A percentile compares a stretch with the other conserved stretches of the same genome.
These are phyloP conservation scores for Penicillium hesseltinei DNA, from an alignment of 2,329 filamentous ascomycete species.

Conservation along the genomic window DNA sequence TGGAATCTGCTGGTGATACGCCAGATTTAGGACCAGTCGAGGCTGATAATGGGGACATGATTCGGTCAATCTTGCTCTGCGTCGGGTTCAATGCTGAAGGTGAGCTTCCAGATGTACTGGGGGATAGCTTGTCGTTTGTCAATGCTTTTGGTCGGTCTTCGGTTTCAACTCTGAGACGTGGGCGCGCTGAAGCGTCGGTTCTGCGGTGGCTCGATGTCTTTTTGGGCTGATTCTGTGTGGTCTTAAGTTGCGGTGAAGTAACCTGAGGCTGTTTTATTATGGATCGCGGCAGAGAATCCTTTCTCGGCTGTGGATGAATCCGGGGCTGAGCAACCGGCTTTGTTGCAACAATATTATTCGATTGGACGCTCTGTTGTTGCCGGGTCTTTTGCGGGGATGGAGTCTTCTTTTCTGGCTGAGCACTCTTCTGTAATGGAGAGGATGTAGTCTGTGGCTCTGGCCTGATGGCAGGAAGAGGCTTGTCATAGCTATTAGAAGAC, in stretches of 20 bases:
- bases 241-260: neutral
- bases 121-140: constrained; percentile 7
- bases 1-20: constrained; percentile 17
- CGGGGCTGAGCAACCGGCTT: neutral
- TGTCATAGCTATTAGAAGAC: constrained; percentile 19
- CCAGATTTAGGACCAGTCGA: constrained; percentile 9
- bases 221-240: neutral
- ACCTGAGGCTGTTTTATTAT: neutral
- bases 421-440: neutral
- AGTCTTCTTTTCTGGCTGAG: neutral
- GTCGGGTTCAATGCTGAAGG: constrained; percentile 16
- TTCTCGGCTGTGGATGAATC: neutral
- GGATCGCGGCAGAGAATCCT: neutral
- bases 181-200: neutral
- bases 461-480: constrained; percentile 24
- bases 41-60: constrained; percentile 16
- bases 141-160: constrained; percentile 12
- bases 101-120: constrained; percentile 15
- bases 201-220: neutral
- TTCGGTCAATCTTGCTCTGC: constrained; percentile 11
- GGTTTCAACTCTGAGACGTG: neutral
- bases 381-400: neutral
- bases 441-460: constrained; percentile 3
- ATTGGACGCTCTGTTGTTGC: neutral
- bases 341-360: neutral